A percentile compares a stretch with the other conserved stretches of the same genome.
Conservation (phyloP, 345 rosid genomes). For the Eucalyptus victrix region DNA sequence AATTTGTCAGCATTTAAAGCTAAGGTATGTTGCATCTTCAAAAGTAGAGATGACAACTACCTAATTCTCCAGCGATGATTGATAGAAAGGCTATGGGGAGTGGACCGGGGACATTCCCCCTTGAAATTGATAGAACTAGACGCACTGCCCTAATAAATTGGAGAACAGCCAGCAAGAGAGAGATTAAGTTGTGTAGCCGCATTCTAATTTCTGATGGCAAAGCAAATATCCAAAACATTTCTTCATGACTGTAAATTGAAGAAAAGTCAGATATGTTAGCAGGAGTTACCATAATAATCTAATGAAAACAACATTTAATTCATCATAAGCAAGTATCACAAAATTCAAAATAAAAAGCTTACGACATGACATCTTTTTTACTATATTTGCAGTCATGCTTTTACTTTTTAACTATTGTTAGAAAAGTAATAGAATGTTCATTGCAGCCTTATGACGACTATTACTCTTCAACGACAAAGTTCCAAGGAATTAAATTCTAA, state of each 20-base stretch:
- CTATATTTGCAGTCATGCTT: neutral
- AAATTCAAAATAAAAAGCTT: neutral
- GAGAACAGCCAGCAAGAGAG: constrained; percentile 18
- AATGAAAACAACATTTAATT: neutral
- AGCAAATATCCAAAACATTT: neutral
- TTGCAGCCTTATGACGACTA: neutral
- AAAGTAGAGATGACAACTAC: constrained; percentile 1
- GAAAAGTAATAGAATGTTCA: neutral
- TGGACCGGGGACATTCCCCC: neutral
- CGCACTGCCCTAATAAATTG: constrained; percentile 13
- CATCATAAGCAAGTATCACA: neutral
- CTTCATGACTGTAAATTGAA: neutral
- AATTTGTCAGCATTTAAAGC: neutral
- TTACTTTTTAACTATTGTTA: neutral
- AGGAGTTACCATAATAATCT: neutral
- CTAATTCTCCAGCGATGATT: constrained; percentile 45
- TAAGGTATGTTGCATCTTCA: neutral
- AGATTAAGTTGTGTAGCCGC: neutral
- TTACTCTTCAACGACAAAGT: neutral
- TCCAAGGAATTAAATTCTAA: neutral
- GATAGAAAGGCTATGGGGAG: constrained; percentile 25
- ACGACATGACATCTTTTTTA: neutral
- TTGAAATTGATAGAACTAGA: constrained; percentile 1
- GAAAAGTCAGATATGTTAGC: neutral
- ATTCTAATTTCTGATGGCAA: neutral